These are phyloP conservation scores for Nakazawaea pomicola DNA, from an alignment of 805 yeast species.

Conservation along the genomic window DNA sequence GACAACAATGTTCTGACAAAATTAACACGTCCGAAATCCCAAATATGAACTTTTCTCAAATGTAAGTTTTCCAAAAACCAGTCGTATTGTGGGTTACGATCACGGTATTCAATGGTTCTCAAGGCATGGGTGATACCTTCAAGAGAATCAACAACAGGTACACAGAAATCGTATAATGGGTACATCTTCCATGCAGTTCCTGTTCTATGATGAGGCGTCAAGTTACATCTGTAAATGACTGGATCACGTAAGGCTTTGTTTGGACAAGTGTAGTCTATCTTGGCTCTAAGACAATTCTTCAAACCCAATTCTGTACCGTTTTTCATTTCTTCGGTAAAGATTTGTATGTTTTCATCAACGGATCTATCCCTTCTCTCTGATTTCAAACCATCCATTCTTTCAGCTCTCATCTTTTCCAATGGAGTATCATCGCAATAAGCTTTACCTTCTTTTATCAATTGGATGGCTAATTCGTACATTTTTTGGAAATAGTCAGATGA, in stretches of 20 bases:
- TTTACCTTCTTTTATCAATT: slow-evolving; percentile 89
- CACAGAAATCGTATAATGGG: slow-evolving; percentile 99
- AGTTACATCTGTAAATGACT: slow-evolving; percentile 93
- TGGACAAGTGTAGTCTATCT: slow-evolving; percentile 84
- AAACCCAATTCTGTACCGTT: slow-evolving; percentile 91
- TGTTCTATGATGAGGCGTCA: slow-evolving; percentile 97
- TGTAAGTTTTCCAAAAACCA: slow-evolving; percentile 85
- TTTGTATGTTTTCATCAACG: slow-evolving; percentile 83
- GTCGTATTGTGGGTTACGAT: slow-evolving; percentile 95
- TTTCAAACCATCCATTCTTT: slow-evolving; percentile 96
- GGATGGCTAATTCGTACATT: slow-evolving; percentile 83
- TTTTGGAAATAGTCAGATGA: slow-evolving; percentile 91
- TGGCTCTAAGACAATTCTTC: slow-evolving; percentile 93
- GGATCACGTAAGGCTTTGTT: slow-evolving; percentile 98
- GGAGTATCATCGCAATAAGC: slow-evolving; percentile 98
- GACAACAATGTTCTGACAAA: slow-evolving; percentile 92
- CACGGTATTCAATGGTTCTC: slow-evolving; percentile 98
- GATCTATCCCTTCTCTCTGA: slow-evolving; percentile 89
- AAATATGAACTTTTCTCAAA: slow-evolving; percentile 88
- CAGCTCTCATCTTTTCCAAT: slow-evolving; percentile 93
- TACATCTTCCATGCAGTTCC: slow-evolving; percentile 91
- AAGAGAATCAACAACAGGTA: slow-evolving; percentile 88
- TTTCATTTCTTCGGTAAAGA: slow-evolving; percentile 89
- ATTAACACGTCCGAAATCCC: slow-evolving; percentile 98
- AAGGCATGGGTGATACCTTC: slow-evolving; percentile 98